phyloP scores from a whole-genome alignment of 768 basidiomycete species.

The Sutorius australiensis region DNA sequence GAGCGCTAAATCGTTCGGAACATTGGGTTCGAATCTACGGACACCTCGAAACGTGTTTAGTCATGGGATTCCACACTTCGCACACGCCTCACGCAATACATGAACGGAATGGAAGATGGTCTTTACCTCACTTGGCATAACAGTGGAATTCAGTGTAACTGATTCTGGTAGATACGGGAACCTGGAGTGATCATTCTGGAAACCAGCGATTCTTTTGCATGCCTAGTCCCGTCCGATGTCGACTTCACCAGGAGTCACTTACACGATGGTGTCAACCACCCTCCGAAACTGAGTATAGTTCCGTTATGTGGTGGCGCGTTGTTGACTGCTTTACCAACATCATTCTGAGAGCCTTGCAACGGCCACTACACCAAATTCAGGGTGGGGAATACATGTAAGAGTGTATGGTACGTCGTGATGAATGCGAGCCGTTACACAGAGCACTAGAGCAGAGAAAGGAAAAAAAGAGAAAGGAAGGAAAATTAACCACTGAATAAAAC shows the following conservation, averaged over 20 bases:
- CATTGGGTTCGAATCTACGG: too few relatives aligned
- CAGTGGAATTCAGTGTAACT: not conserved
- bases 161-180: too few relatives aligned
- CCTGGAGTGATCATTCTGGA: too few relatives aligned
- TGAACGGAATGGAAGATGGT: not conserved
- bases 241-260: too few relatives aligned
- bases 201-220: too few relatives aligned
- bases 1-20: too few relatives aligned
- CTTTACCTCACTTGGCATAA: not conserved
- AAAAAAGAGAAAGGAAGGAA: not conserved
- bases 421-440: slow-evolving; percentile 7
- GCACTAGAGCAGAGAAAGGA: slow-evolving; percentile 7
- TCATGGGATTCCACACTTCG: not conserved
- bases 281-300: too few relatives aligned
- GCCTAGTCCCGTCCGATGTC: too few relatives aligned
- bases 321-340: too few relatives aligned
- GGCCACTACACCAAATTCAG: not conserved
- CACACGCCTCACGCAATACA: not conserved
- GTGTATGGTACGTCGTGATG: slow-evolving; percentile 18
- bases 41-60: too few relatives aligned
- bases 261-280: too few relatives aligned
- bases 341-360: not conserved
- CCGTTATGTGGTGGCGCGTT: too few relatives aligned
- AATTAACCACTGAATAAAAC: not conserved
- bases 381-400: slow-evolving; percentile 4